These are phyloP conservation scores for Diaporthe vaccinii DNA, from an alignment of 2,329 filamentous ascomycete genomes.

Conservation along the genomic window DNA sequence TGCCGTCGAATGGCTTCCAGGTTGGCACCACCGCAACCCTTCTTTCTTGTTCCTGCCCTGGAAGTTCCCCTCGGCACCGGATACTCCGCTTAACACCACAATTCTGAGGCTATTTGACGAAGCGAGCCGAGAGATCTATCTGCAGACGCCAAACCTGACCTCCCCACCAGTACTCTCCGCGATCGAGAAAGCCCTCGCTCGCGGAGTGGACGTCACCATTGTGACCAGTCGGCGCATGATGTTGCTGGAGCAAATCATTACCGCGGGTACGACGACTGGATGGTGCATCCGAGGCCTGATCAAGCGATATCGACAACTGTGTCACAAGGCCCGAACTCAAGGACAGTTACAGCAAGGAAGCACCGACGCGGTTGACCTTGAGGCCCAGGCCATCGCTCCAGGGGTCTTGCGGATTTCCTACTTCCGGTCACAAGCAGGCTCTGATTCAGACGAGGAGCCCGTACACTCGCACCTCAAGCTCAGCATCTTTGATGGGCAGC, in stretches of 20 bases:
- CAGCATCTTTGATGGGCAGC: constrained; percentile 77
- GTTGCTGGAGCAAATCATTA: constrained; percentile 85
- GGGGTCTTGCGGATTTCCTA: constrained; percentile 72
- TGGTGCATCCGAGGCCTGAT: constrained; percentile 73
- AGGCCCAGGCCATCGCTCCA: constrained; percentile 54
- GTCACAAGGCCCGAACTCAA: background rate
- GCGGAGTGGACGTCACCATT: constrained; percentile 77
- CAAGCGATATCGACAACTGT: constrained; percentile 60
- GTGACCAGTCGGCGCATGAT: constrained; percentile 79
- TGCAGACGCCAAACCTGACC: constrained; percentile 86
- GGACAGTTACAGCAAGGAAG: constrained; percentile 47
- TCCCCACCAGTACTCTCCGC: constrained; percentile 73
- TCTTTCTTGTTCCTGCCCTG: constrained; percentile 72
- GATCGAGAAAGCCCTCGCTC: constrained; percentile 70
- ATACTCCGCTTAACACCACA: constrained; percentile 77
- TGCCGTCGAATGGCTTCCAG: constrained; percentile 70
- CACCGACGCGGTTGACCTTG: constrained; percentile 52
- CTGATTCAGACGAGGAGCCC: constrained; percentile 65
- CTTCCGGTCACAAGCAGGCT: constrained; percentile 58
- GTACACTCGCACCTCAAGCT: constrained; percentile 84
- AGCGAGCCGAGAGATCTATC: constrained; percentile 71
- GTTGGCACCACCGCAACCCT: constrained; percentile 78
- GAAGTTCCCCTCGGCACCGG: constrained; percentile 64
- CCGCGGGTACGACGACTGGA: constrained; percentile 80
- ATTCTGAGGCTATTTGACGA: constrained; percentile 71